These are phyloP conservation scores for Colletotrichum tamarilloi DNA, from an alignment of 2,329 filamentous ascomycete species.

Conservation along the genomic window DNA sequence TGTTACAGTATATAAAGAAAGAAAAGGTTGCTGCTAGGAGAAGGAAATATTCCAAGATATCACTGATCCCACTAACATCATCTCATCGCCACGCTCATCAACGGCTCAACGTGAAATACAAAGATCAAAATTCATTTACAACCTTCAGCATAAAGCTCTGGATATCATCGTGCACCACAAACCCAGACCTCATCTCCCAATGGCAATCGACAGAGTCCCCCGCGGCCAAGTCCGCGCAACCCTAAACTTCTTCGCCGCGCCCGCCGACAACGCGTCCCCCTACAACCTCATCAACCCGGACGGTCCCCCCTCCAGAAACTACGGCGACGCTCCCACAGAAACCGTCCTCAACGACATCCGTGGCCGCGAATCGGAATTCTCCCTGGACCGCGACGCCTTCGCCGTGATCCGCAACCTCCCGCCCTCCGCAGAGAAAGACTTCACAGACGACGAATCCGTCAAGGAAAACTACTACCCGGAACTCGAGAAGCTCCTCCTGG, in stretches of 20 bases:
- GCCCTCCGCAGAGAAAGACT: constrained; percentile 67
- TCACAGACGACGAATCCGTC: constrained; percentile 77
- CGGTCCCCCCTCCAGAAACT: constrained; percentile 75
- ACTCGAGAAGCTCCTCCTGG: constrained; percentile 77
- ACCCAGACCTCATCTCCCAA: constrained; percentile 34
- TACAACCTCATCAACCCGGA: constrained; percentile 77
- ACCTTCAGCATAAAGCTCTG: not conserved
- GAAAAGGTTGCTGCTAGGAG: not conserved
- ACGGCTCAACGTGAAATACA: not conserved
- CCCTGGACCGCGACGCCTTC: constrained; percentile 81
- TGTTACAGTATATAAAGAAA: not conserved
- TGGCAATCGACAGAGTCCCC: constrained; percentile 57
- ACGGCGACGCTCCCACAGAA: constrained; percentile 57
- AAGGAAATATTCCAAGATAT: too few relatives aligned
- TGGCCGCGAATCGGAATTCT: constrained; percentile 73
- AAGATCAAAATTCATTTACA: not conserved
- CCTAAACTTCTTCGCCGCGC: constrained; percentile 75
- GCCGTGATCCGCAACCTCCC: constrained; percentile 69
- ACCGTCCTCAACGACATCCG: constrained; percentile 79
- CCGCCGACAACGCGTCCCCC: constrained; percentile 68
- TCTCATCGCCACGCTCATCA: not conserved
- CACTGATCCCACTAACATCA: not conserved
- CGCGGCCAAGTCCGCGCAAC: constrained; percentile 70
- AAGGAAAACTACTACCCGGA: constrained; percentile 84
- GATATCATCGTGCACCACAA: not conserved